These are phyloP conservation scores for Colletotrichum sp. DNA, from an alignment of 2,329 filamentous ascomycete species.

Conservation along the genomic window DNA sequence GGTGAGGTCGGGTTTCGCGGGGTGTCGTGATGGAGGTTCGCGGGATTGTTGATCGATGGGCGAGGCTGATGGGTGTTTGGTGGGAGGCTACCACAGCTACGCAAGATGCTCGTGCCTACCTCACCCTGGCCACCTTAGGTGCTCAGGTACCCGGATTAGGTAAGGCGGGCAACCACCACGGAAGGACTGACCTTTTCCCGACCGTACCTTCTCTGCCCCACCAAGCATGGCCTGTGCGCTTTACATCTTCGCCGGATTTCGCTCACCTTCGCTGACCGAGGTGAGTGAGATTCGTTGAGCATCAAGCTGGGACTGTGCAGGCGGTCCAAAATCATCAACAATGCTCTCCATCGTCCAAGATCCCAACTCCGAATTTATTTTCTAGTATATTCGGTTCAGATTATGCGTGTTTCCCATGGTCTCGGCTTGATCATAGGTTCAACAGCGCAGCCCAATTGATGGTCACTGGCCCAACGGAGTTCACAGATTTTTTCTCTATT, in stretches of 20 bases:
- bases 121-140: constrained; percentile 16
- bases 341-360: not conserved
- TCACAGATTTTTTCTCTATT: not conserved
- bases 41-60: not conserved
- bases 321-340: not conserved
- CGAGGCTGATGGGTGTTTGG: constrained; percentile 18
- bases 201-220: not conserved
- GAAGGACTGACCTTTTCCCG: constrained; percentile 21
- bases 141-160: constrained; percentile 17
- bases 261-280: not conserved
- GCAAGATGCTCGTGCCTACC: constrained; percentile 24
- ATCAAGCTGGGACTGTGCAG: not conserved
- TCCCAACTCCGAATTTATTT: not conserved
- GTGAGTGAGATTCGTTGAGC: not conserved
- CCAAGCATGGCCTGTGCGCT: not conserved
- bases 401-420: not conserved
- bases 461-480: not conserved
- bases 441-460: not conserved
- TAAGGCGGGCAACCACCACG: not conserved
- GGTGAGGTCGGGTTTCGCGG: not conserved
- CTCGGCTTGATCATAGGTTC: not conserved
- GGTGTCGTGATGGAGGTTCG: not conserved
- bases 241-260: not conserved
- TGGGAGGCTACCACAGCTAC: constrained; percentile 21
- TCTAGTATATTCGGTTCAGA: not conserved